Base-by-base conservation (phyloP, 306 rosid genomes). In the Rubus parviflorus region DNA sequence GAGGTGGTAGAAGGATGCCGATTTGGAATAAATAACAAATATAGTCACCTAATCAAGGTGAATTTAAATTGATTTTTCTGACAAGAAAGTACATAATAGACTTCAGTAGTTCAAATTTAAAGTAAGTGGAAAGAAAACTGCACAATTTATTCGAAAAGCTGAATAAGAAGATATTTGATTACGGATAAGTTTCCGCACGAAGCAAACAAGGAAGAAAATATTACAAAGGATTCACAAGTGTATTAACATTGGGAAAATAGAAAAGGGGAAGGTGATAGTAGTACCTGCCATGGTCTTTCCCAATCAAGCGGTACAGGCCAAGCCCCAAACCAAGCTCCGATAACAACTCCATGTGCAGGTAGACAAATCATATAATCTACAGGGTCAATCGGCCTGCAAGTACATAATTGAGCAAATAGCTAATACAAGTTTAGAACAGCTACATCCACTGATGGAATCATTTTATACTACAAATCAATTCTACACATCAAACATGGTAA, bases 231-330 rank as follows among this genome's bases (percentile, higher is more conserved):
- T 13, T 11, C 35, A 14, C 13, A 25, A 3, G 75, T 12, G 5
- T n/a, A 1, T 5, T n/a, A 45, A 68, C 4, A 40, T 19, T 41
- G n/a, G 23, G 15, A 4, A 53, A 37, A n/a, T 1, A 6, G 19
- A 4, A 12, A n/a, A 8, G 3, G 47, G 66, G 72, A 51, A 62
- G 60, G 72, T 22, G 41, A 25, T 60, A 66, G 30, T 12, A 41
- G 47, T 85, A 92, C 98, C 97, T 90, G 98, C 97, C 97, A 90
- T 57, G 95, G 92, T 70, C 96, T 87, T 85, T 92, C 98, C 98
- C 98, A 95, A 78, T 95, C 98, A 83, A 95, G 98, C n/a, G 97
- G 98, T 97, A 95, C 89, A 16, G 97, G 96, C 93, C 93, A 92
- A 71, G 98, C 97, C 73, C 98, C 97, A 86, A 95, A 89, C 97